These are phyloP conservation scores for Taphrina pruni DNA, from an alignment of 1,139 yeast genomes.

Conservation along the genomic window DNA sequence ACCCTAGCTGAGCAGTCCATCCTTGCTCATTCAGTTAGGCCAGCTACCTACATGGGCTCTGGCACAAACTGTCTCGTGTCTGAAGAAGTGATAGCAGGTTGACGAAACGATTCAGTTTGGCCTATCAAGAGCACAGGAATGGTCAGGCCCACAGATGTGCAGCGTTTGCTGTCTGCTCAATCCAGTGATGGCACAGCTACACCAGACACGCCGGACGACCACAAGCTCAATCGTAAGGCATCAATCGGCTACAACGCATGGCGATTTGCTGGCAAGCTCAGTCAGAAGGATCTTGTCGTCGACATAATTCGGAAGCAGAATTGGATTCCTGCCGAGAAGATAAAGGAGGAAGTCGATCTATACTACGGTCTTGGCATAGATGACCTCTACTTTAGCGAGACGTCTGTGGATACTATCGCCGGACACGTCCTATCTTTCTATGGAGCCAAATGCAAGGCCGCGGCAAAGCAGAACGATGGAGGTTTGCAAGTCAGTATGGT, in stretches of 20 bases:
- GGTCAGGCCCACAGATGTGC: background rate
- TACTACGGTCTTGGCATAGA: constrained; percentile 89
- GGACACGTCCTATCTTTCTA: constrained; percentile 83
- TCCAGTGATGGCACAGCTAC: constrained; percentile 23
- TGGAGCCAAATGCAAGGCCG: constrained; percentile 92
- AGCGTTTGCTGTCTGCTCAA: background rate
- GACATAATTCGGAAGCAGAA: constrained; percentile 28
- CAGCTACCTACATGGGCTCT: too few relatives aligned
- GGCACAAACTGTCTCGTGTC: too few relatives aligned
- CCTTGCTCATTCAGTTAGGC: too few relatives aligned
- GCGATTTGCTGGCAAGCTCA: constrained; percentile 29
- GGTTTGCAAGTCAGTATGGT: constrained; percentile 72
- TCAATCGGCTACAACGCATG: constrained; percentile 27
- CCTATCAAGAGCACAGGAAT: too few relatives aligned
- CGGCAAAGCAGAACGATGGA: constrained; percentile 58
- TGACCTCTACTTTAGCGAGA: constrained; percentile 86
- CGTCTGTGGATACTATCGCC: constrained; percentile 78
- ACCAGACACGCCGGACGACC: constrained; percentile 33
- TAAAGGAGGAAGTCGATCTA: constrained; percentile 44
- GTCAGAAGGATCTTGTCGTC: constrained; percentile 34
- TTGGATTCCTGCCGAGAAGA: constrained; percentile 38
- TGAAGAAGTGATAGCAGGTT: too few relatives aligned
- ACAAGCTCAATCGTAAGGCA: constrained; percentile 29
- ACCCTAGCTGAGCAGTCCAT: too few relatives aligned
- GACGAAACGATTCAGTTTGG: too few relatives aligned